These are phyloP conservation scores for Cryptococcus sp. DNA, from an alignment of 1,284 basidiomycete genomes.

Conservation along the genomic window DNA sequence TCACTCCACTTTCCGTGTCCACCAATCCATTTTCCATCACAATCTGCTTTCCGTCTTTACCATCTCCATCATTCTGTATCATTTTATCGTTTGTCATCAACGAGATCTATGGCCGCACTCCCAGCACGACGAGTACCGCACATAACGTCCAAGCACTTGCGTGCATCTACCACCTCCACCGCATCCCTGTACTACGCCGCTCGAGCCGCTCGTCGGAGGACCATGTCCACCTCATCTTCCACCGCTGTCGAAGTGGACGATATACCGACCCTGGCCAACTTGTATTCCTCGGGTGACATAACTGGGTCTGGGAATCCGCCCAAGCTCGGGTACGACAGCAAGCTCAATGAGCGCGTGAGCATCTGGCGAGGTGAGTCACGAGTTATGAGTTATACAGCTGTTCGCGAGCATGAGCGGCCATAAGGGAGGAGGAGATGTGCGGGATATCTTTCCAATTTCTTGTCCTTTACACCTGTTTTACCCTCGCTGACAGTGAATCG, in stretches of 20 bases:
- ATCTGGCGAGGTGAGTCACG: constrained; percentile 42
- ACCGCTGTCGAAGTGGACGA: constrained; percentile 12
- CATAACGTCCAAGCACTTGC: background rate
- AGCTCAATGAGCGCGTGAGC: constrained; percentile 34
- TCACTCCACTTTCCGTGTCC: background rate
- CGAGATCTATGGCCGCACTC: background rate
- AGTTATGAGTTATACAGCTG: too few species aligned
- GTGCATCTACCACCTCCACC: background rate
- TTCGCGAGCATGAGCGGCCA: too few species aligned
- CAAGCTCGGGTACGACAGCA: constrained; percentile 18
- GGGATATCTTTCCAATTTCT: too few species aligned
- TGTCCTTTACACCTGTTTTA: too few species aligned
- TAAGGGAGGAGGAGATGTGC: too few species aligned
- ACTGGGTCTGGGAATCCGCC: constrained; percentile 3
- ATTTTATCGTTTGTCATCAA: background rate
- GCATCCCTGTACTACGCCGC: background rate
- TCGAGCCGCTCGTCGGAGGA: background rate
- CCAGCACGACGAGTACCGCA: background rate
- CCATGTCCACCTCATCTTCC: constrained; percentile 8
- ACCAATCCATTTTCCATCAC: background rate
- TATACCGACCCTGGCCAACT: constrained; percentile 36
- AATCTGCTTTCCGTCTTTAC: too few species aligned
- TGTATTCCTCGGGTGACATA: constrained; percentile 21
- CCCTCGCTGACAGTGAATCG: background rate
- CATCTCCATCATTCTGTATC: background rate